These are phyloP conservation scores for Pseudocercospora macadamiae DNA, from an alignment of 2,329 filamentous ascomycete genomes.

Conservation along the genomic window DNA sequence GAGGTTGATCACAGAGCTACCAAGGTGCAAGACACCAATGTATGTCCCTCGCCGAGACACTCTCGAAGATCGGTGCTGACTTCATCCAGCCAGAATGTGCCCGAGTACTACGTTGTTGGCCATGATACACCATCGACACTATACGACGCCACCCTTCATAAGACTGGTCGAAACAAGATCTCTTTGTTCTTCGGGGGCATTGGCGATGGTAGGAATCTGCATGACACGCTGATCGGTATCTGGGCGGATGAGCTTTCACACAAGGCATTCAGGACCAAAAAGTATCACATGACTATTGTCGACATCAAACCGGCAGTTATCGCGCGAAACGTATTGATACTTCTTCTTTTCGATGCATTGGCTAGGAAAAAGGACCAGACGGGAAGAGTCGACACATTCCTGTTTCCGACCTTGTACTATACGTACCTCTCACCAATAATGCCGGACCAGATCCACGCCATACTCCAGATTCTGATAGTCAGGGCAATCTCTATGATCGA, in stretches of 20 bases:
- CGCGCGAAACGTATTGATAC: constrained; percentile 12
- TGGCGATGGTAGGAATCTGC: constrained; percentile 14
- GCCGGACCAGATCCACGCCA: constrained; percentile 2
- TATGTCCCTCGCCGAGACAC: background rate
- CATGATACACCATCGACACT: constrained; percentile 20
- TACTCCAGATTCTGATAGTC: too few species aligned
- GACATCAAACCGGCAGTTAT: constrained; percentile 15
- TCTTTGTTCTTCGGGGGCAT: constrained; percentile 19
- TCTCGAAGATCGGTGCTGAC: background rate
- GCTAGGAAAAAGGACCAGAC: background rate
- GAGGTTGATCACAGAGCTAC: constrained; percentile 14
- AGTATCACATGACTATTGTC: background rate
- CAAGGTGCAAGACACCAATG: constrained; percentile 21
- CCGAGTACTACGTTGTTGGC: constrained; percentile 18
- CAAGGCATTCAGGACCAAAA: background rate
- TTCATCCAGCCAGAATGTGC: constrained; percentile 3
- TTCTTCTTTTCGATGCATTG: constrained; percentile 7
- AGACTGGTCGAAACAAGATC: constrained; percentile 4
- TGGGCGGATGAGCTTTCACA: background rate
- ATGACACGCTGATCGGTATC: constrained; percentile 11
- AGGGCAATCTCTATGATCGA: too few species aligned
- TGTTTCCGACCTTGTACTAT: constrained; percentile 15
- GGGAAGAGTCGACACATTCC: background rate
- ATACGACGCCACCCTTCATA: constrained; percentile 5
- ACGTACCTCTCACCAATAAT: constrained; percentile 18